Base-by-base conservation (phyloP, 441 rosid species). In the Adansonia grandidieri region DNA sequence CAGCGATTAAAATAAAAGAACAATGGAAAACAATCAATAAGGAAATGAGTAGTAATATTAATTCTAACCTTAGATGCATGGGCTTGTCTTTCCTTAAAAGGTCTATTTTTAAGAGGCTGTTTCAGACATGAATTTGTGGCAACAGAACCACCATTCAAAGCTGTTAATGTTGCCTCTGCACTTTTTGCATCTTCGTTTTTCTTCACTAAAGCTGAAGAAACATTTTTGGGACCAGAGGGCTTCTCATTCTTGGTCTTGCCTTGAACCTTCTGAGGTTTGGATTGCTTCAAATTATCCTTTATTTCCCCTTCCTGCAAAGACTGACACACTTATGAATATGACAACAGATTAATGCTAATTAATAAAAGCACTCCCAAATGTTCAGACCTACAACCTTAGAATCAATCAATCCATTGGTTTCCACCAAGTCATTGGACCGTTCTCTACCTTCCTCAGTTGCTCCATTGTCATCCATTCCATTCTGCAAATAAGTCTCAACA, bases 71-170 rank as follows among this genome's bases (percentile, higher is more conserved):
- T 85, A n/a, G 85, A 81, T 80, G 81, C 79, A 74, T 73, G 86
- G 74, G 79, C 79, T 67, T 77, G 86, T 81, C 85, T 88, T 78
- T 87, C 91, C 73, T 82, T 89, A 73, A 86, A 80, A 47, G 93
- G 76, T 63, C 70, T 89, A 77, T 80, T 90, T 86, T 88, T 90
- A 40, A 84, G 73, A 74, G 93, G 81, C 40, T 82, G 90, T 75
- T 88, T 87, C 71, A 83, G 60, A 14, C 69, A 80, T 66, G 86
- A 81, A 88, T 69, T 68, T 47, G 75, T 65, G 84, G 78, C 77
- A 87, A 60, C 82, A 73, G 87, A 77, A 80, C 91, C 97, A 83
- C 90, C 91, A 82, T 91, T 91, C 53, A 92, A 73, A 72, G 79
- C 81, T 70, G 80, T 77, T 20, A 79, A 65, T 22, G 65, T 71